Conservation (phyloP, 140 eudicot genomes). For the Senecio squalidus region DNA sequence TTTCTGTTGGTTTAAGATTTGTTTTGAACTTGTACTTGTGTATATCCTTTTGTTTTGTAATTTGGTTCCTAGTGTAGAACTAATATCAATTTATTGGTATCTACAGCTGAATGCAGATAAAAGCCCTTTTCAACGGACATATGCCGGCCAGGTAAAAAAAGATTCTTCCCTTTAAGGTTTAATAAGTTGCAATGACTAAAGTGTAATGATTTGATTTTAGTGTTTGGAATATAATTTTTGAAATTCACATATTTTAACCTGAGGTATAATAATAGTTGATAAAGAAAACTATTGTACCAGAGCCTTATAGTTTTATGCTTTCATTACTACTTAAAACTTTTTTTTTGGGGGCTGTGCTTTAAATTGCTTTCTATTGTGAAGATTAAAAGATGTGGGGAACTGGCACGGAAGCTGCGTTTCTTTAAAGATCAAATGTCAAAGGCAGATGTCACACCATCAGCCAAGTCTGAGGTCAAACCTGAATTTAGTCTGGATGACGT, state of each 20-base stretch:
- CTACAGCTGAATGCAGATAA: constrained; percentile 91
- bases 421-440: constrained; percentile 74
- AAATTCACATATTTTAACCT: neutral
- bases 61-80: constrained; percentile 4
- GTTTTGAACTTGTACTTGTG: neutral
- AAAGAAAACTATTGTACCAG: neutral
- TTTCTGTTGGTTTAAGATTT: constrained; percentile 2
- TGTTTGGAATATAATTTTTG: neutral
- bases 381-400: constrained; percentile 91
- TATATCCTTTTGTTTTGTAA: neutral
- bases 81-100: constrained; percentile 10
- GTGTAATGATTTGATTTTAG: neutral
- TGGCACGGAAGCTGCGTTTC: constrained; percentile 85
- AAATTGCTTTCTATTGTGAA: constrained; percentile 23
- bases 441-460: constrained; percentile 64
- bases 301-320: neutral
- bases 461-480: constrained; percentile 29
- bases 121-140: constrained; percentile 95
- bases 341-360: neutral
- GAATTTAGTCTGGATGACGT: constrained; percentile 60
- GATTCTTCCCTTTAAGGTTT: constrained; percentile 1
- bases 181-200: neutral
- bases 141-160: constrained; percentile 83
- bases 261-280: neutral
- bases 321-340: neutral